These are phyloP conservation scores for Colletotrichum chrysophilum DNA, from an alignment of 2,329 filamentous ascomycete genomes.

Conservation along the genomic window DNA sequence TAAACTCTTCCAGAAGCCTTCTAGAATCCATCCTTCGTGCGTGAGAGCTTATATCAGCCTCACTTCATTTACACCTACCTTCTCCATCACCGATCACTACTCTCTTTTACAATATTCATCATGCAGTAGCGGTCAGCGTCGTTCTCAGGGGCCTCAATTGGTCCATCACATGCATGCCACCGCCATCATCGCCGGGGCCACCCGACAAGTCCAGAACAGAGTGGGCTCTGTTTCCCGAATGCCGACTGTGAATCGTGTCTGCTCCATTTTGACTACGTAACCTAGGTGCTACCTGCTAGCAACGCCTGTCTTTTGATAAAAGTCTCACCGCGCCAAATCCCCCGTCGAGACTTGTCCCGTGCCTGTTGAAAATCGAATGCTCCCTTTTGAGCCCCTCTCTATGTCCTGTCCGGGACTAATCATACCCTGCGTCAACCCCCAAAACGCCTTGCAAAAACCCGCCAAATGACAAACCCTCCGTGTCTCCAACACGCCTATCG, in stretches of 20 bases:
- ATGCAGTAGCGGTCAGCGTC: not conserved
- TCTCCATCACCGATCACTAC: not conserved
- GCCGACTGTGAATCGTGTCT: not conserved
- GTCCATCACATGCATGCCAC: not conserved
- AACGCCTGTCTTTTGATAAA: not conserved
- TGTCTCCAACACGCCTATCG: not conserved
- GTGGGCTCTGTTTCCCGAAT: not conserved
- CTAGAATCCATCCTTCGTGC: not conserved
- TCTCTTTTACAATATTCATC: not conserved
- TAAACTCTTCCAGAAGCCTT: not conserved
- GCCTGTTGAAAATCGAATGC: not conserved
- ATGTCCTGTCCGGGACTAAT: not conserved
- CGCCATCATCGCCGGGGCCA: not conserved
- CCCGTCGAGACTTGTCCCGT: not conserved
- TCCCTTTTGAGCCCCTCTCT: not conserved
- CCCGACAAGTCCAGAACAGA: not conserved
- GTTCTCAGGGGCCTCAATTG: not conserved
- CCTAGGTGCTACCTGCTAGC: not conserved
- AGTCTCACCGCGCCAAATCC: not conserved
- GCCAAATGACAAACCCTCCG: not conserved
- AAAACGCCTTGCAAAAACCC: slow-evolving; percentile 10
- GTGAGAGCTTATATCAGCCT: not conserved
- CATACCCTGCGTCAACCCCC: not conserved
- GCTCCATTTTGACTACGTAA: not conserved
- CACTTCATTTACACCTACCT: not conserved